phyloP scores from a whole-genome alignment of 352 stramenopile genomes.

The Aphanomyces euteiches region DNA sequence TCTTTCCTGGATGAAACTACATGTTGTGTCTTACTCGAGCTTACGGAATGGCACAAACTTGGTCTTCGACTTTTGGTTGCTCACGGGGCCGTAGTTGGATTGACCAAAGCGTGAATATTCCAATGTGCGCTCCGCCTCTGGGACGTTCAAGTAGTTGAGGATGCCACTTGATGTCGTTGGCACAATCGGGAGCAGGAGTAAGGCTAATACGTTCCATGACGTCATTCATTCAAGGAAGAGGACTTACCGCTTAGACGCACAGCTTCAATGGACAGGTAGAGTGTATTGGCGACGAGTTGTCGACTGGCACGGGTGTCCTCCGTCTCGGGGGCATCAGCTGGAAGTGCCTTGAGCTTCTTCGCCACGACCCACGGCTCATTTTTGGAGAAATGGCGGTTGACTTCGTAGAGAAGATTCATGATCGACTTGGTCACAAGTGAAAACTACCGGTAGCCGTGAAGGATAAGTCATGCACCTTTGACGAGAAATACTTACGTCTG shows the following conservation, averaged over 20 bases:
- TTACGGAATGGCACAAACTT: slow-evolving; percentile 31
- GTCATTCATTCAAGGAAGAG: neutral
- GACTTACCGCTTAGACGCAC: slow-evolving; percentile 60
- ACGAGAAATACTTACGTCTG: slow-evolving; percentile 47
- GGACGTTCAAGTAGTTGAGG: slow-evolving; percentile 63
- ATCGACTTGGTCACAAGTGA: slow-evolving; percentile 63
- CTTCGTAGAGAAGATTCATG: slow-evolving; percentile 74
- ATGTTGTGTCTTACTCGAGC: slow-evolving; percentile 8
- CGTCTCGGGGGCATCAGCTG: slow-evolving; percentile 33
- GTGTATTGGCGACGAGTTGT: slow-evolving; percentile 54
- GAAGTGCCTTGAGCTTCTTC: slow-evolving; percentile 48
- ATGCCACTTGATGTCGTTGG: slow-evolving; percentile 56
- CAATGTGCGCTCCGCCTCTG: slow-evolving; percentile 47
- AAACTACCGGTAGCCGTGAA: slow-evolving; percentile 47
- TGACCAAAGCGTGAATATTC: slow-evolving; percentile 43
- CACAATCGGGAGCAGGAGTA: slow-evolving; percentile 66
- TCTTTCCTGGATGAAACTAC: neutral
- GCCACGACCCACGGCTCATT: slow-evolving; percentile 75
- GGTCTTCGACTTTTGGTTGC: slow-evolving; percentile 23
- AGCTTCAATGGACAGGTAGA: slow-evolving; percentile 73
- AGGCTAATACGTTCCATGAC: slow-evolving; percentile 39
- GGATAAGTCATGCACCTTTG: slow-evolving; percentile 5
- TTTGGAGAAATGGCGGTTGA: slow-evolving; percentile 77
- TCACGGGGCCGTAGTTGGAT: slow-evolving; percentile 17
- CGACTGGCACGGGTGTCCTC: slow-evolving; percentile 39